These are phyloP conservation scores for Hapsidospora chrysogenum DNA, from an alignment of 495 filamentous ascomycete species.

Conservation along the genomic window DNA sequence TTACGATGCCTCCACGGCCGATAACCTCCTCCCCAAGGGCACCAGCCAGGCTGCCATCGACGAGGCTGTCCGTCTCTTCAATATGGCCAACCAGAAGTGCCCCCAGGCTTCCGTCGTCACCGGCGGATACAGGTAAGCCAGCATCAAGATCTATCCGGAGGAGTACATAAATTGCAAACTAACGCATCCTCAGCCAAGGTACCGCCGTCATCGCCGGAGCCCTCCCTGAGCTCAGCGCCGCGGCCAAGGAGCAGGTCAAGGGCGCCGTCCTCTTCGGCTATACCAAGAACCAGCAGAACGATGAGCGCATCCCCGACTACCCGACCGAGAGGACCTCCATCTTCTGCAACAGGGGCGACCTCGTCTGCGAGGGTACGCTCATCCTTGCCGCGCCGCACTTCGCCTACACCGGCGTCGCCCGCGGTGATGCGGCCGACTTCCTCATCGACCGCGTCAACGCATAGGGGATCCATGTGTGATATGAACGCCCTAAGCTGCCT, in stretches of 20 bases:
- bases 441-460: not conserved
- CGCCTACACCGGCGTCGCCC: constrained; percentile 10
- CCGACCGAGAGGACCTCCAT: constrained; percentile 8
- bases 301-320: constrained; percentile 2
- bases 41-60: not conserved
- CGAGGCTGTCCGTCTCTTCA: not conserved
- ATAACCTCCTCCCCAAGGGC: not conserved
- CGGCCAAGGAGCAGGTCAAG: constrained; percentile 19
- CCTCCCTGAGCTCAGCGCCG: constrained; percentile 11
- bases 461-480: no score
- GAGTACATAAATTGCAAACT: no score
- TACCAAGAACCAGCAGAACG: constrained; percentile 22
- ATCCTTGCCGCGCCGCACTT: constrained; percentile 16
- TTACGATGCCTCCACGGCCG: not conserved
- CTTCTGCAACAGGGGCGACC: constrained; percentile 19
- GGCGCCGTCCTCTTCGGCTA: constrained; percentile 24
- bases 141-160: no score
- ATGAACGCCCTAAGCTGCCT: no score
- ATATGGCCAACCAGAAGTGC: not conserved
- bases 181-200: no score
- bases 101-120: not conserved
- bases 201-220: constrained; percentile 20
- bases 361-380: constrained; percentile 21
- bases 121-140: constrained; percentile 14
- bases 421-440: not conserved